Conservation (phyloP, 2,329 filamentous ascomycete species). For the Neofusicoccum sp. region DNA sequence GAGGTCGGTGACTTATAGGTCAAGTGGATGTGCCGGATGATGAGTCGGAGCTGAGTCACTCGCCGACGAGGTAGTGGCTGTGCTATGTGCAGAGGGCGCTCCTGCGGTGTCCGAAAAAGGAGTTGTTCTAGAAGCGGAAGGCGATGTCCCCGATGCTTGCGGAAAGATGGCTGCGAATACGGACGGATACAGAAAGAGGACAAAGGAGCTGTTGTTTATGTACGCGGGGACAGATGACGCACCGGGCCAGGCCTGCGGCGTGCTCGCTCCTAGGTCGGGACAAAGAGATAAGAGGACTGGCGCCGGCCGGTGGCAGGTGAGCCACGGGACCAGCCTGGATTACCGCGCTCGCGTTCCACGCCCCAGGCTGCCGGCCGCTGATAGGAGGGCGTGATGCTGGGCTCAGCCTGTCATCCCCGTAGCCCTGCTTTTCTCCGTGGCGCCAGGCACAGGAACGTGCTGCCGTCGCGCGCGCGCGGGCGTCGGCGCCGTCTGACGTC, state of each 20-base stretch:
- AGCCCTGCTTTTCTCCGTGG: neutral
- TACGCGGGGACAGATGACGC: conserved; percentile 12
- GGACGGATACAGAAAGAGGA: neutral
- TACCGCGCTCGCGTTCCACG: neutral
- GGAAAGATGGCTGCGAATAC: neutral
- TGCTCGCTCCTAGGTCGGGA: conserved; percentile 9
- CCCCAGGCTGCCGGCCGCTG: conserved; percentile 6
- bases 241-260: neutral
- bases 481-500: neutral
- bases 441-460: conserved; percentile 14
- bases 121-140: conserved; percentile 2
- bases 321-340: conserved; percentile 16
- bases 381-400: conserved; percentile 14
- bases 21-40: conserved; percentile 18
- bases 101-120: conserved; percentile 16
- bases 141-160: neutral
- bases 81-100: conserved; percentile 14
- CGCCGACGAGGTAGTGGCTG: conserved; percentile 11
- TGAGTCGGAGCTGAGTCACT: conserved; percentile 20
- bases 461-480: neutral
- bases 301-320: conserved; percentile 11
- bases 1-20: conserved; percentile 10
- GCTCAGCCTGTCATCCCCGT: conserved; percentile 8
- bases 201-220: conserved; percentile 19
- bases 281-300: conserved; percentile 17